phyloP scores from a whole-genome alignment of 2,329 filamentous ascomycete genomes.

The Thelonectria rubi region DNA sequence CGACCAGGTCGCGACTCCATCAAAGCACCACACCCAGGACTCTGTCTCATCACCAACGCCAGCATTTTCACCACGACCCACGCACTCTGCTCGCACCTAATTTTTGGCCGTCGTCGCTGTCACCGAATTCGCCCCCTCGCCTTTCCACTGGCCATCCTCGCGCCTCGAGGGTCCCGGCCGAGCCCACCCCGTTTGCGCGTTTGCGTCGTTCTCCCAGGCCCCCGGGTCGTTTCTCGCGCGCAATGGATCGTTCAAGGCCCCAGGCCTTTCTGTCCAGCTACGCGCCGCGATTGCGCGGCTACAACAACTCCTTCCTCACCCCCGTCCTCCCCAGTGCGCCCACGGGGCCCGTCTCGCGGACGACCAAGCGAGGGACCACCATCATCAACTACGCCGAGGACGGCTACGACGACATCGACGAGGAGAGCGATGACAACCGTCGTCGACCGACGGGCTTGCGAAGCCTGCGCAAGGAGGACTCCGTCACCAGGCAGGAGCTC shows the following conservation, averaged over 20 bases:
- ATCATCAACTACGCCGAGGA: slow-evolving; percentile 99
- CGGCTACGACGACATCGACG: slow-evolving; percentile 82
- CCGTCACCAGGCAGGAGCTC: slow-evolving; percentile 67
- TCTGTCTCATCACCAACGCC: slow-evolving; percentile 36
- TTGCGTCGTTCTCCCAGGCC: slow-evolving; percentile 34
- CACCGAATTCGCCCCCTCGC: slow-evolving; percentile 16
- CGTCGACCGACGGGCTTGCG: slow-evolving; percentile 85
- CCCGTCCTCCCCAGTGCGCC: slow-evolving; percentile 78
- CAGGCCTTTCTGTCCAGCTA: slow-evolving; percentile 93
- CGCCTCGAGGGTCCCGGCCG: slow-evolving; percentile 26
- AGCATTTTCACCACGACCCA: slow-evolving; percentile 28
- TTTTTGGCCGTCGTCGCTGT: not conserved
- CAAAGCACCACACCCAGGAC: slow-evolving; percentile 33
- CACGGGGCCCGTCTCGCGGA: slow-evolving; percentile 75
- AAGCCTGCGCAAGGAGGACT: slow-evolving; percentile 82
- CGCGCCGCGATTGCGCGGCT: slow-evolving; percentile 87
- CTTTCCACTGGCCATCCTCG: not conserved
- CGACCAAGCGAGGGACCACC: slow-evolving; percentile 96
- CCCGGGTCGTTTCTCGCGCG: slow-evolving; percentile 36
- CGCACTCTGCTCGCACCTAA: slow-evolving; percentile 6
- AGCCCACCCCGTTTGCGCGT: slow-evolving; percentile 34
- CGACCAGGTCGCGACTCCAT: slow-evolving; percentile 43
- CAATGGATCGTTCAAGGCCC: slow-evolving; percentile 67
- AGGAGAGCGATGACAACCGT: slow-evolving; percentile 78
- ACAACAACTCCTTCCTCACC: slow-evolving; percentile 90